Conservation (phyloP, 257 asterid species). For the Hygrophila difformis region DNA sequence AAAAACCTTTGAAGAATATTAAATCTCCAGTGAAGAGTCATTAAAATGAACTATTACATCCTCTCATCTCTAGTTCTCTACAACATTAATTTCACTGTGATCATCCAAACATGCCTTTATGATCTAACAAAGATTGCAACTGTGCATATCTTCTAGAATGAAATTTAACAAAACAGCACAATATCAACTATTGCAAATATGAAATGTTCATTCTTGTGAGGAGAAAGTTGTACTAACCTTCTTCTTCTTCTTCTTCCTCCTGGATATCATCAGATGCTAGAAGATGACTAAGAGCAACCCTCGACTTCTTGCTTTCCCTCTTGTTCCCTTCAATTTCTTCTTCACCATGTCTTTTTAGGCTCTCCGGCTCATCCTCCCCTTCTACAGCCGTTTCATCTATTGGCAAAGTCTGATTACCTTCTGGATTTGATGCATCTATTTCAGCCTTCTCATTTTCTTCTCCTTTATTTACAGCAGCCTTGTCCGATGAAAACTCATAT, state of each 20-base stretch:
- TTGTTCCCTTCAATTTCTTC: conserved; percentile 25
- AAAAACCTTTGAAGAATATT: too few species aligned
- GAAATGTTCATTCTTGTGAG: conserved; percentile 5
- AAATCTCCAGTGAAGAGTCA: too few species aligned
- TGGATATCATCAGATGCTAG: conserved; percentile 60
- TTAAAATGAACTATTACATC: too few species aligned
- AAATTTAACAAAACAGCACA: too few species aligned
- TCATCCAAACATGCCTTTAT: not conserved
- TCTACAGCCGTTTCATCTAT: conserved; percentile 7
- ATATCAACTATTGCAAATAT: too few species aligned
- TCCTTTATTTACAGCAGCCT: conserved; percentile 14
- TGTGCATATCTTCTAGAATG: too few species aligned
- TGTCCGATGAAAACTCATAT: conserved; percentile 26
- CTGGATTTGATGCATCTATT: conserved; percentile 13
- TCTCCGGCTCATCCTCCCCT: conserved; percentile 22
- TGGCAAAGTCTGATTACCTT: too few species aligned
- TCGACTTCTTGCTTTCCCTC: conserved; percentile 43
- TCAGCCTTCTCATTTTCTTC: conserved; percentile 30
- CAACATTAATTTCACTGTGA: too few species aligned
- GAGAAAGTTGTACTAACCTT: conserved; percentile 15
- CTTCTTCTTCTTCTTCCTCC: conserved; percentile 43
- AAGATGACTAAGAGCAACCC: conserved; percentile 74
- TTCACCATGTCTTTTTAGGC: conserved; percentile 28
- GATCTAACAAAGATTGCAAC: too few species aligned
- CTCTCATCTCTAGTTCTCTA: too few species aligned